A percentile compares a stretch with the other conserved stretches of the same genome.
Evolutionary conservation across 768 basidiomycete species (phyloP).

Genomic region (Naganishia antarctica): DNA sequence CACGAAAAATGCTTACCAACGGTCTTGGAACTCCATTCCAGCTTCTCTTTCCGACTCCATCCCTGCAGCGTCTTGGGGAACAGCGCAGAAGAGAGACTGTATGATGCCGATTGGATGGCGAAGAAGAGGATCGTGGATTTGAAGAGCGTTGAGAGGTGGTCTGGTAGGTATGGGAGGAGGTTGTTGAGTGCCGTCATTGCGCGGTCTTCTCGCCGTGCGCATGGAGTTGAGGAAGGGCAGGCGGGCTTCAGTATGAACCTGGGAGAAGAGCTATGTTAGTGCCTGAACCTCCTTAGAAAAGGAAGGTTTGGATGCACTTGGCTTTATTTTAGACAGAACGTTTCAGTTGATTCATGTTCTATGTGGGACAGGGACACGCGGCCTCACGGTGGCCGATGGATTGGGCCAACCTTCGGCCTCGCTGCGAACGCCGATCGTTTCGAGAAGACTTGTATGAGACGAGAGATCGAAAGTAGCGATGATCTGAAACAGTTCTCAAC

Average conservation of each 20-base stretch:
- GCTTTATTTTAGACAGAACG: too few relatives aligned
- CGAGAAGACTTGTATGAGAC: too few relatives aligned
- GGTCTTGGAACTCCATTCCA: conserved; percentile 25
- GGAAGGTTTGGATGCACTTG: too few relatives aligned
- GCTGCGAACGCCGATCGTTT: too few relatives aligned
- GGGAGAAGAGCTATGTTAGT: not conserved
- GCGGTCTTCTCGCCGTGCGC: too few relatives aligned
- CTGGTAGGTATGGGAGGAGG: conserved; percentile 58
- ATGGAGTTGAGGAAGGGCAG: not conserved
- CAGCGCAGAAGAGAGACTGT: conserved; percentile 59
- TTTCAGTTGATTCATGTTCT: too few relatives aligned
- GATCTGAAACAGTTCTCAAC: too few relatives aligned
- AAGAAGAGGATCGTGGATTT: conserved; percentile 51
- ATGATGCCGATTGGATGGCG: conserved; percentile 58
- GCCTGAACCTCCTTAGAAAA: too few relatives aligned
- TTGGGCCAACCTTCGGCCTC: too few relatives aligned
- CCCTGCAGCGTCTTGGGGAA: conserved; percentile 41
- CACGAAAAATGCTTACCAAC: conserved; percentile 6
- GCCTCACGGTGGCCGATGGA: too few relatives aligned
- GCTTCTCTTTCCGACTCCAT: conserved; percentile 24
- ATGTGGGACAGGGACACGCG: too few relatives aligned
- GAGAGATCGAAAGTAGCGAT: too few relatives aligned
- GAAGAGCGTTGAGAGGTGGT: conserved; percentile 58
- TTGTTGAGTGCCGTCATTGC: conserved; percentile 2
- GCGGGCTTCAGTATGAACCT: not conserved